These are phyloP conservation scores for Aspergillus pseudoterreus DNA, from an alignment of 2,329 filamentous ascomycete species.

Conservation along the genomic window DNA sequence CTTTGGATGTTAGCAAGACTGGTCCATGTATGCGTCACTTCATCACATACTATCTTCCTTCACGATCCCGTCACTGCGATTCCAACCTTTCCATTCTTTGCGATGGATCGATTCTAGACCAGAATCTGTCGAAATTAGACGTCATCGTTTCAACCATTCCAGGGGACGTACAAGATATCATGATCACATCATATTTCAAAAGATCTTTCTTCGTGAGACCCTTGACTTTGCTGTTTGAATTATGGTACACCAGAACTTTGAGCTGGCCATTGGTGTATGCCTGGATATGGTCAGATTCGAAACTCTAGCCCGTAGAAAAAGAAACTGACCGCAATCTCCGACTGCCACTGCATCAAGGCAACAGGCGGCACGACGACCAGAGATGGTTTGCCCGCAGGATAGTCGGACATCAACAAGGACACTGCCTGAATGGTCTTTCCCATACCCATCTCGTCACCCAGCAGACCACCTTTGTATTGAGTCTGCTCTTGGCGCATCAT, in stretches of 20 bases:
- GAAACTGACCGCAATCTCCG: conserved; percentile 65
- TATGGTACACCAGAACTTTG: conserved; percentile 87
- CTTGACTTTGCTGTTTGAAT: conserved; percentile 80
- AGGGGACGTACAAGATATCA: conserved; percentile 76
- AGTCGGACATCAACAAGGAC: conserved; percentile 97
- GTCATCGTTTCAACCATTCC: neutral
- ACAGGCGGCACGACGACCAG: conserved; percentile 90
- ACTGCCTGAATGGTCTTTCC: conserved; percentile 98
- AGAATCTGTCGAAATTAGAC: conserved; percentile 36
- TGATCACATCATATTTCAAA: conserved; percentile 83
- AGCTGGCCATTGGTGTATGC: conserved; percentile 79
- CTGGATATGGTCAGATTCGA: conserved; percentile 15
- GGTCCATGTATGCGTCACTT: conserved; percentile 20
- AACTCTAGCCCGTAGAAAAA: neutral
- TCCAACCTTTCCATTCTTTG: conserved; percentile 88
- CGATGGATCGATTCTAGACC: conserved; percentile 86
- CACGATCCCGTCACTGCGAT: conserved; percentile 71
- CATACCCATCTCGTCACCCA: conserved; percentile 98
- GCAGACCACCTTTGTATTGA: conserved; percentile 79
- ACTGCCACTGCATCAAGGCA: conserved; percentile 91
- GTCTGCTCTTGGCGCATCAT: conserved; percentile 87
- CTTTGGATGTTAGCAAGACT: conserved; percentile 29
- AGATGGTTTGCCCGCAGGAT: conserved; percentile 75
- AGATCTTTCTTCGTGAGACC: conserved; percentile 69
- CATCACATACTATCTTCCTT: conserved; percentile 63